These are phyloP conservation scores for Trametes elegans DNA, from an alignment of 768 basidiomycete species.

Conservation along the genomic window DNA sequence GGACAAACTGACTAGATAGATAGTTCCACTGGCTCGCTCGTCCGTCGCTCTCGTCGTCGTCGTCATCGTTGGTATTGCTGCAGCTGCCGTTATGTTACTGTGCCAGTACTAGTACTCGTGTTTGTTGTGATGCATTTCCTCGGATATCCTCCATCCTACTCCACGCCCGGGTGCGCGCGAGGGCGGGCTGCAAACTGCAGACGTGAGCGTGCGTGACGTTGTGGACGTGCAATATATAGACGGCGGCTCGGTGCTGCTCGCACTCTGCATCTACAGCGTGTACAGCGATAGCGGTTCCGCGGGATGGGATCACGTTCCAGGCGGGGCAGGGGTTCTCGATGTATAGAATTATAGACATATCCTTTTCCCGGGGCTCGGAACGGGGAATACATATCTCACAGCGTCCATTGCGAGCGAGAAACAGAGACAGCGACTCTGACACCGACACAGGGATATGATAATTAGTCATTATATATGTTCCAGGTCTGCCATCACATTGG, in stretches of 20 bases:
- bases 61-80: constrained; percentile 12
- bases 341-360: constrained; percentile 1
- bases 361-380: neutral
- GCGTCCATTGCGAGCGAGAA: constrained; percentile 13
- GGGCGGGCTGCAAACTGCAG: no score
- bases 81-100: constrained; percentile 19
- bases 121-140: constrained; percentile 12
- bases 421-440: constrained; percentile 9
- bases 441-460: constrained; percentile 10
- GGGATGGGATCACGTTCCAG: neutral
- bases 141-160: neutral
- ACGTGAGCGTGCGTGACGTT: no score
- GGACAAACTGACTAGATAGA: constrained; percentile 17
- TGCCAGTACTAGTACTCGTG: constrained; percentile 16
- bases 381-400: constrained; percentile 15
- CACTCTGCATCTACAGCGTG: no score
- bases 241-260: no score
- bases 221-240: neutral
- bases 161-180: no score
- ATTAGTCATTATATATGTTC: constrained; percentile 36
- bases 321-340: neutral
- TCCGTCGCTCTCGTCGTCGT: neutral
- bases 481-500: constrained; percentile 27
- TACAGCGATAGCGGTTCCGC: no score
- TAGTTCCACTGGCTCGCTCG: neutral